A percentile compares a stretch with the other conserved stretches of the same genome.
Evolutionary conservation across 352 stramenopile genomes (phyloP).

Genomic region (Achlya hypogyna): DNA sequence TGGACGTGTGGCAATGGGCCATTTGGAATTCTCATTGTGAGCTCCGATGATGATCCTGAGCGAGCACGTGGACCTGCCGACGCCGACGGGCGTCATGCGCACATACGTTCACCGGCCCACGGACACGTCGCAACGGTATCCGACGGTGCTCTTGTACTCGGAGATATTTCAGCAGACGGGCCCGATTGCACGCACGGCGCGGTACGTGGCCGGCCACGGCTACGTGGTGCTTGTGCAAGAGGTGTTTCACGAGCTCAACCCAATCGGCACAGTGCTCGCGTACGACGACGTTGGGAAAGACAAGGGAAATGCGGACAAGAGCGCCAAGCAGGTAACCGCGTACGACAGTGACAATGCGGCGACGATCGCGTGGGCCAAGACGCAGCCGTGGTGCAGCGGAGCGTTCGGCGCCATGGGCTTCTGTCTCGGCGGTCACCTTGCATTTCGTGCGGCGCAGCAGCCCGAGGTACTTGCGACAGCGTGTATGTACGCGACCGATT

Average conservation of each 20-base stretch:
- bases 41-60: conserved; percentile 4
- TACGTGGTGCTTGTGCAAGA: conserved; percentile 7
- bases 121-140: background rate
- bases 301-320: conserved; percentile 15
- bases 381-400: conserved; percentile 13
- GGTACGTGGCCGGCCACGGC: conserved; percentile 11
- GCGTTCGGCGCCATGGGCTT: conserved; percentile 7
- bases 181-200: conserved; percentile 2
- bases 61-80: conserved; percentile 4
- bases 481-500: conserved; percentile 16
- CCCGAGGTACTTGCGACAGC: conserved; percentile 6
- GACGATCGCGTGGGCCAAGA: background rate
- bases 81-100: conserved; percentile 2
- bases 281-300: conserved; percentile 15
- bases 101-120: conserved; percentile 4
- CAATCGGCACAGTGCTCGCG: conserved; percentile 13
- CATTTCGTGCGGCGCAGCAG: conserved; percentile 14
- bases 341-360: conserved; percentile 9
- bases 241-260: conserved; percentile 12
- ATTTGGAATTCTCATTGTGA: background rate
- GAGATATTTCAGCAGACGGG: conserved; percentile 18
- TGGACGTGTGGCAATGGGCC: background rate
- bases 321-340: conserved; percentile 5
- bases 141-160: conserved; percentile 13
- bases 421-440: conserved; percentile 17